Percentiles rank a stretch among this genome's conserved stretches.
phyloP scores from a whole-genome alignment of 495 filamentous ascomycete species.

The Podospora didyma region DNA sequence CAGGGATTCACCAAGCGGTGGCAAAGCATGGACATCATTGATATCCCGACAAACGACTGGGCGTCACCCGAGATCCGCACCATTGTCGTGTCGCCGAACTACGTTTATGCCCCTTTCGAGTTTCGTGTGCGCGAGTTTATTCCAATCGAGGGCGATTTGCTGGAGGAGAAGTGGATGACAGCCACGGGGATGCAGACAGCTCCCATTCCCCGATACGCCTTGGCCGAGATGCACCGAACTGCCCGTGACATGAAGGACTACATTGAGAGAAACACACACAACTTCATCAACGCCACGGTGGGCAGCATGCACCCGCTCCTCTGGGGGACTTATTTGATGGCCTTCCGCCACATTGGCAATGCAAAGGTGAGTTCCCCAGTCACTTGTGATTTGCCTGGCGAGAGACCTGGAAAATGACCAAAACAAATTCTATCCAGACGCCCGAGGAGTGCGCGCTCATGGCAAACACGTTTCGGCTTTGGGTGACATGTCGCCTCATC shows the following conservation, averaged over 20 bases:
- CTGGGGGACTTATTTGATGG: slow-evolving; percentile 22
- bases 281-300: slow-evolving; percentile 14
- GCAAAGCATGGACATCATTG: slow-evolving; percentile 26
- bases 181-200: slow-evolving; percentile 7
- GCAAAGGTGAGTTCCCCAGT: slow-evolving; percentile 4
- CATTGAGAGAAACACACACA: slow-evolving; percentile 15
- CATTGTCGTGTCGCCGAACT: slow-evolving; percentile 15
- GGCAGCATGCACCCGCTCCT: slow-evolving; percentile 16
- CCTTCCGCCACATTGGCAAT: slow-evolving; percentile 16
- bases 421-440: slow-evolving; percentile 5
- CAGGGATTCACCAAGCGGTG: slow-evolving; percentile 19
- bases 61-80: slow-evolving; percentile 9
- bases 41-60: slow-evolving; percentile 20
- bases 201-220: slow-evolving; percentile 15
- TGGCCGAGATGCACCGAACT: slow-evolving; percentile 20
- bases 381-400: not conserved
- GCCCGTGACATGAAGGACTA: slow-evolving; percentile 19
- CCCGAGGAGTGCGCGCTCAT: slow-evolving; percentile 17
- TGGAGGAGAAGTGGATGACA: slow-evolving; percentile 21
- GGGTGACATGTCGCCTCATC: slow-evolving; percentile 23
- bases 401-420: not conserved
- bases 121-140: slow-evolving; percentile 19
- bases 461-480: slow-evolving; percentile 22
- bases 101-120: slow-evolving; percentile 14
- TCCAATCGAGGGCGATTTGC: slow-evolving; percentile 18